Evolutionary conservation across 208 protist genomes (phyloP).

Genomic region (Acanthamoeba royreba): DNA sequence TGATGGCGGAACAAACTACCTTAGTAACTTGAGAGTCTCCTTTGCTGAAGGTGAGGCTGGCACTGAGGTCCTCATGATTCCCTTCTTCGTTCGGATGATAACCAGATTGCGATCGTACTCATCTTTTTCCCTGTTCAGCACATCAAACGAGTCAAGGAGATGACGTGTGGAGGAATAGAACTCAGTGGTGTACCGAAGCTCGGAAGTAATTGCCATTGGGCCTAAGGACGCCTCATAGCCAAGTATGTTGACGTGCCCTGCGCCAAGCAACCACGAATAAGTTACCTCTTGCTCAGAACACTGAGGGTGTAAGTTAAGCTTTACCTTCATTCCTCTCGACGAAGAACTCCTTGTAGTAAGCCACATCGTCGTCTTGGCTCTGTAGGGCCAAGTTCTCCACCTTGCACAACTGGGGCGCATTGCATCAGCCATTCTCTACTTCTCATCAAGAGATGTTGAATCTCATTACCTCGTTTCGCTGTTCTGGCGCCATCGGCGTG

Average conservation of each 20-base stretch:
- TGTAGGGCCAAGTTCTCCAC: not conserved
- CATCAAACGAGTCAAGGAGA: not conserved
- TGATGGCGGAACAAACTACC: no score
- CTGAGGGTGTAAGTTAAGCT: not conserved
- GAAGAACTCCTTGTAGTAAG: not conserved
- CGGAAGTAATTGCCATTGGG: not conserved
- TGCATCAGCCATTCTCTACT: not conserved
- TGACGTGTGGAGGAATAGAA: not conserved
- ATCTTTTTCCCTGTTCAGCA: not conserved
- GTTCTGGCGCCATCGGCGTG: not conserved
- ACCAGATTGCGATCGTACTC: not conserved
- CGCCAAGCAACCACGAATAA: not conserved
- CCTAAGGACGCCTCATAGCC: not conserved
- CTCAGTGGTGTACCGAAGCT: not conserved
- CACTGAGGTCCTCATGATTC: not conserved
- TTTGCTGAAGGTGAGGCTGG: not conserved
- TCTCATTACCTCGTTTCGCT: not conserved
- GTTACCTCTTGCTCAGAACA: not conserved
- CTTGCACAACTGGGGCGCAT: not conserved
- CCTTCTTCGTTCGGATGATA: not conserved
- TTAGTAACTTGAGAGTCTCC: not conserved
- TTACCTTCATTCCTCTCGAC: not conserved
- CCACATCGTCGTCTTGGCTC: not conserved
- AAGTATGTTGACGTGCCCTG: not conserved
- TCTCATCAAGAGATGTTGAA: not conserved